These are phyloP conservation scores for Gentiana dahurica DNA, from an alignment of 257 asterid species.

Conservation along the genomic window DNA sequence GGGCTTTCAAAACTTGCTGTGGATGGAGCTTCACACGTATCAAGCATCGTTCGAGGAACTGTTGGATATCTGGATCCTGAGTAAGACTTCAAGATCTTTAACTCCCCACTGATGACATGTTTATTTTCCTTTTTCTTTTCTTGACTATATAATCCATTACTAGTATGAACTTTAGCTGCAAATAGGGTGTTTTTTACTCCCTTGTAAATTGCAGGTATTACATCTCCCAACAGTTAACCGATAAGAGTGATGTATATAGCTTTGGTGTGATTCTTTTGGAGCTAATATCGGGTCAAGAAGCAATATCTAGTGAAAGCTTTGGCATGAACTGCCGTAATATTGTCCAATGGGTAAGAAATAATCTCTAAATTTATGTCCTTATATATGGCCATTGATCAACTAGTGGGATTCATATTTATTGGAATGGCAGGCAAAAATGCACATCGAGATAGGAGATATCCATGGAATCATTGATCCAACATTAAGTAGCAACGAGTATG, in stretches of 20 bases:
- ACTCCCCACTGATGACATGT: background rate
- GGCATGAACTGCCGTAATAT: conserved; percentile 85
- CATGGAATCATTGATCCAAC: conserved; percentile 92
- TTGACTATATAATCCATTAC: background rate
- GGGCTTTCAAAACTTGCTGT: conserved; percentile 96
- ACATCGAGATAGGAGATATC: conserved; percentile 91
- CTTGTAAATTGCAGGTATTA: conserved; percentile 51
- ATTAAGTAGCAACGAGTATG: conserved; percentile 38
- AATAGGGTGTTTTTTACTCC: background rate
- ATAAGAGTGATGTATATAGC: conserved; percentile 90
- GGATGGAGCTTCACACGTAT: conserved; percentile 97
- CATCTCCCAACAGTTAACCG: conserved; percentile 96
- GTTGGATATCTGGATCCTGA: conserved; percentile 99
- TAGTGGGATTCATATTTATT: too few species aligned
- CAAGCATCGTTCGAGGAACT: conserved; percentile 98
- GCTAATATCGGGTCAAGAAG: conserved; percentile 96
- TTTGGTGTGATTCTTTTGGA: conserved; percentile 96
- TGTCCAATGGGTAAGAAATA: conserved; percentile 82
- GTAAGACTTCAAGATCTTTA: conserved; percentile 32
- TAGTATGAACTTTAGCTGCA: background rate
- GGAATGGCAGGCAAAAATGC: conserved; percentile 59
- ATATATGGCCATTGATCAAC: too few species aligned
- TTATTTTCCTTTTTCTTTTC: background rate
- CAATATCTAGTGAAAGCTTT: conserved; percentile 78
- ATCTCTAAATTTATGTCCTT: too few species aligned